Evolutionary conservation across 768 basidiomycete species (phyloP), one percentile per base, ranked within the genome.

Genomic region (Xanthoconium stramineum): DNA sequence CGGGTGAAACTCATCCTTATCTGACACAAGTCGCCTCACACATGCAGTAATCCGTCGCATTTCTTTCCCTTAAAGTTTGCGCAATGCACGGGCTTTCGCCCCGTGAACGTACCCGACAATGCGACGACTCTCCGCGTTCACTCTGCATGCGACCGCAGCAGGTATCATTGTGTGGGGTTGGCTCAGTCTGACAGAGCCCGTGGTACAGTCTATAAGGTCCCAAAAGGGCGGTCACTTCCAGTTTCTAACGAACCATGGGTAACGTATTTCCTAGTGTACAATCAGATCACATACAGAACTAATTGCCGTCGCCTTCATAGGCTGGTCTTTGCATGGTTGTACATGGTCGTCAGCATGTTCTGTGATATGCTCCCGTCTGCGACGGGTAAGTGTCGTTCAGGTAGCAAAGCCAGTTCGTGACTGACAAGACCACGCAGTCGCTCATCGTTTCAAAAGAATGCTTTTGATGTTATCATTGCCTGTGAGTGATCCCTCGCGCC

Each of bases 191-290:
- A 4, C 24, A 24, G 24, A 24, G 24, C 24, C 24, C 24, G 33
- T 29, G 15, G 28, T 32, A 1, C 37, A 55, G 1, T 73, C 69
- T 58, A 77, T 84, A 1, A 38, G n/a, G 12, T 53, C 60, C 3
- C 82, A 81, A 61, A 81, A 78, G 59, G 86, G 87, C 2, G 89
- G 89, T 1, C 82, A 84, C 60, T 80, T 78, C 46, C 86, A 86
- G 67, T 93, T 82, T 65, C 73, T 93, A 52, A 94, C 91, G 1
- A 88, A 91, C 61, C 83, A 89, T 70, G 88, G 88, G 89, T 67
- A 47, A 48, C 6, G 15, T 42, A 2, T 11, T 20, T 17, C 33
- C 32, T 12, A 0, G 11, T 36, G n/a, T n/a, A 29, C 8, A 8
- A 1, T 8, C 3, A 29, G 10, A 17, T 14, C 15, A 29, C 38